phyloP scores from a whole-genome alignment of 306 rosid species.

The Begonia loranthoides region DNA sequence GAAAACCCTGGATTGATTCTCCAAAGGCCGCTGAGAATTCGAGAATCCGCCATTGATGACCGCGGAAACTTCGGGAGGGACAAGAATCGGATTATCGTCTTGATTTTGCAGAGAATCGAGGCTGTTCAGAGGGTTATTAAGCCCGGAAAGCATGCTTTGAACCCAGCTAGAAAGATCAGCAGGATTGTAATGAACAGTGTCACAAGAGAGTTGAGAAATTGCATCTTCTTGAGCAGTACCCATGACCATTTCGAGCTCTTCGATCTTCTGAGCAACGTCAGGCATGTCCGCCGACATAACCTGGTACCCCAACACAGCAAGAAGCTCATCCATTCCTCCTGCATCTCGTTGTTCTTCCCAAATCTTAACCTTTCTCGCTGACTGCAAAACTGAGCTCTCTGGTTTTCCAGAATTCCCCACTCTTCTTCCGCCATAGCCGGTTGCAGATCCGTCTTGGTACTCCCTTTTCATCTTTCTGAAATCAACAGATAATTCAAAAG shows the following conservation, averaged over 20 bases:
- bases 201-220: conserved; percentile 43
- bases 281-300: conserved; percentile 67
- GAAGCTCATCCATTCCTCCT: conserved; percentile 44
- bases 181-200: conserved; percentile 71
- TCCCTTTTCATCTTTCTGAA: conserved; percentile 42
- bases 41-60: conserved; percentile 4
- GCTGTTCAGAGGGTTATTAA: conserved; percentile 22
- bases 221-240: conserved; percentile 53
- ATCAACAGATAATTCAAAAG: neutral
- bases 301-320: conserved; percentile 66
- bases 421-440: neutral
- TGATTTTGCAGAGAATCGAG: conserved; percentile 1
- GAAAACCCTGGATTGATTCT: conserved; percentile 11
- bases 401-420: conserved; percentile 5
- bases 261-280: conserved; percentile 63
- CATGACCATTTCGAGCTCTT: conserved; percentile 72
- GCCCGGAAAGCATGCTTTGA: conserved; percentile 58
- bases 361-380: conserved; percentile 24
- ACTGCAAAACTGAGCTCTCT: conserved; percentile 20
- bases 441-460: conserved; percentile 10
- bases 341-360: conserved; percentile 31
- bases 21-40: conserved; percentile 9
- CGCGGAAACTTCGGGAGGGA: conserved; percentile 11
- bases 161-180: conserved; percentile 77
- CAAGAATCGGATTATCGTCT: conserved; percentile 16